These are phyloP conservation scores for Coemansia sp. DNA, from an alignment of 192 early-diverging fungal genomes.

Conservation along the genomic window DNA sequence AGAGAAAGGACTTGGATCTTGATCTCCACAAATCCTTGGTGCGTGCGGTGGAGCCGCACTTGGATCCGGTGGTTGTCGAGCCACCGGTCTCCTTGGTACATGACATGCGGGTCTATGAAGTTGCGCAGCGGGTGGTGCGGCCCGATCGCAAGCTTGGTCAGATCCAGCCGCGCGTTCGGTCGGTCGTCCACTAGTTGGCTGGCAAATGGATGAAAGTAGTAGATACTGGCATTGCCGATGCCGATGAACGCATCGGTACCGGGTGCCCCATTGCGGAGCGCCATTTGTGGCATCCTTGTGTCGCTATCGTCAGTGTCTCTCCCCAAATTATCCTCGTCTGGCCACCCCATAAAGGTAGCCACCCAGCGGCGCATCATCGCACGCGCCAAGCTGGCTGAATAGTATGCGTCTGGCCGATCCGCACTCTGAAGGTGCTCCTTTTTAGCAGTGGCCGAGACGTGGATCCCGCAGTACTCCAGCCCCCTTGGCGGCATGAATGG, in stretches of 20 bases:
- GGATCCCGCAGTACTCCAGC: constrained; percentile 42
- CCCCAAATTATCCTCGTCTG: not conserved
- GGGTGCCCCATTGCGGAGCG: not conserved
- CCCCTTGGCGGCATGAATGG: constrained; percentile 42
- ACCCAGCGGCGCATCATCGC: constrained; percentile 45
- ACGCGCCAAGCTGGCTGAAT: constrained; percentile 7
- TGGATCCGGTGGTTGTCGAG: constrained; percentile 47
- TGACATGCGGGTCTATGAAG: constrained; percentile 21
- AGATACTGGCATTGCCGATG: constrained; percentile 32
- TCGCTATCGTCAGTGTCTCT: not conserved
- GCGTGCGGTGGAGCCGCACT: constrained; percentile 23
- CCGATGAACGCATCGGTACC: constrained; percentile 33
- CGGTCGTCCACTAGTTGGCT: constrained; percentile 5
- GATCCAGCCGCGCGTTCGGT: constrained; percentile 13
- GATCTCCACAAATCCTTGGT: constrained; percentile 30
- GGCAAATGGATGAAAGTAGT: constrained; percentile 32
- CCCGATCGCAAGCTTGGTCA: constrained; percentile 11
- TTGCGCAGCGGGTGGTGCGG: constrained; percentile 15
- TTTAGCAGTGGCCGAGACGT: constrained; percentile 29
- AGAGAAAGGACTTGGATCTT: constrained; percentile 30
- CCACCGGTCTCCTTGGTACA: constrained; percentile 14
- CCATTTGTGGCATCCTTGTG: not conserved
- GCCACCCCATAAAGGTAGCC: constrained; percentile 31
- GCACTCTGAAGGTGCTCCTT: not conserved
- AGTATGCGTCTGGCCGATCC: not conserved